Conservation (phyloP, 2,329 filamentous ascomycete genomes). For the Fusarium keratoplasticum region DNA sequence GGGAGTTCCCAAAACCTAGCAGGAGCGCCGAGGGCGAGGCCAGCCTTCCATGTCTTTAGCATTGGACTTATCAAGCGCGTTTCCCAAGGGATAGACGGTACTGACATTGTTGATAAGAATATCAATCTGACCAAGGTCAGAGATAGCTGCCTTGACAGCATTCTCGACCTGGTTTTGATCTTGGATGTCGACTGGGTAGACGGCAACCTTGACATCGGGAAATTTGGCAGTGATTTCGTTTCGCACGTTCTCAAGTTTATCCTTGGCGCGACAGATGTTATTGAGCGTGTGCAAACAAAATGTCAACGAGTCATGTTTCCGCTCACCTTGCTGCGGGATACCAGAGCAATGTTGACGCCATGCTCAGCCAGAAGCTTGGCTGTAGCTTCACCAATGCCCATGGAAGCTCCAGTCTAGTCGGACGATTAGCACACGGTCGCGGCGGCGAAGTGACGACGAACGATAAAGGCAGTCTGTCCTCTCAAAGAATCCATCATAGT, state of each 20-base stretch:
- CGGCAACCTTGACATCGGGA: background rate
- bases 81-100: background rate
- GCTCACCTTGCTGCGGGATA: no score
- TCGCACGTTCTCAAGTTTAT: constrained; percentile 2
- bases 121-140: constrained; percentile 20
- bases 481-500: no score
- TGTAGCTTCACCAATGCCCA: no score
- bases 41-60: constrained; percentile 4
- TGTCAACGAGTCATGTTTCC: no score
- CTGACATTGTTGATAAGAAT: constrained; percentile 28
- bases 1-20: constrained; percentile 15
- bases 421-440: no score
- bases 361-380: no score
- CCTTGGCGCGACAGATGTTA: background rate
- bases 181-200: constrained; percentile 5
- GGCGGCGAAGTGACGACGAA: no score
- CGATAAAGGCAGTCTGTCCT: no score
- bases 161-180: constrained; percentile 4
- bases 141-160: background rate
- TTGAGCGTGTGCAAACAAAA: no score
- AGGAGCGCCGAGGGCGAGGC: constrained; percentile 20
- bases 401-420: no score
- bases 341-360: no score
- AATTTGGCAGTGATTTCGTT: background rate
- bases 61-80: no score